A percentile compares a stretch with the other conserved stretches of the same genome.
phyloP scores from a whole-genome alignment of 257 asterid species.

The Fraxinus pennsylvanica region DNA sequence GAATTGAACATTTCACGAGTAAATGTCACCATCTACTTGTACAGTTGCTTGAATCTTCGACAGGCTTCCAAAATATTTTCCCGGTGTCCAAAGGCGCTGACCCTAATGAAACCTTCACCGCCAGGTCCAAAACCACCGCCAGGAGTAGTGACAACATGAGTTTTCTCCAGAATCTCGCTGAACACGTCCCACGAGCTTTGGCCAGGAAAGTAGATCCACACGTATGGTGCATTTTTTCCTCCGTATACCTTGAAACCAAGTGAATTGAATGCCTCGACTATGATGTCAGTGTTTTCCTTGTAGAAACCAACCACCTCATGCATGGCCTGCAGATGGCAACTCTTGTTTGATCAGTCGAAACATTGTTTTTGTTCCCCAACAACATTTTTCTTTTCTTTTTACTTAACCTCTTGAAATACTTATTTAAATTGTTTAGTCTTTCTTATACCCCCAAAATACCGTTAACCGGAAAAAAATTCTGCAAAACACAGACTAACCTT shows the following conservation, averaged over 20 bases:
- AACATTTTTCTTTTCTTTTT: background rate
- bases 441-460: background rate
- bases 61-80: conserved; percentile 90
- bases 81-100: conserved; percentile 92
- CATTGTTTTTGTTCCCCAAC: background rate
- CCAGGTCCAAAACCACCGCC: conserved; percentile 98
- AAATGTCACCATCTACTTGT: conserved; percentile 45
- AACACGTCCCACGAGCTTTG: conserved; percentile 96
- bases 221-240: conserved; percentile 95
- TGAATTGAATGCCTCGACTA: conserved; percentile 78
- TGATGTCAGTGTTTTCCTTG: conserved; percentile 85
- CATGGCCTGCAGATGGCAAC: conserved; percentile 73
- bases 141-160: conserved; percentile 90
- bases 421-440: background rate
- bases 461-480: background rate
- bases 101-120: conserved; percentile 91
- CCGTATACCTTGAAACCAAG: conserved; percentile 93
- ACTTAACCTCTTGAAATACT: background rate
- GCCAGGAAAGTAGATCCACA: conserved; percentile 91
- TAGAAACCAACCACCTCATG: conserved; percentile 83
- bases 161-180: conserved; percentile 87
- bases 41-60: conserved; percentile 86
- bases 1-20: background rate
- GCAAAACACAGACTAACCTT: conserved; percentile 48
- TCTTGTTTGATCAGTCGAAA: background rate